Conservation (phyloP, 345 rosid species). For the Citrus mangshanensis region DNA sequence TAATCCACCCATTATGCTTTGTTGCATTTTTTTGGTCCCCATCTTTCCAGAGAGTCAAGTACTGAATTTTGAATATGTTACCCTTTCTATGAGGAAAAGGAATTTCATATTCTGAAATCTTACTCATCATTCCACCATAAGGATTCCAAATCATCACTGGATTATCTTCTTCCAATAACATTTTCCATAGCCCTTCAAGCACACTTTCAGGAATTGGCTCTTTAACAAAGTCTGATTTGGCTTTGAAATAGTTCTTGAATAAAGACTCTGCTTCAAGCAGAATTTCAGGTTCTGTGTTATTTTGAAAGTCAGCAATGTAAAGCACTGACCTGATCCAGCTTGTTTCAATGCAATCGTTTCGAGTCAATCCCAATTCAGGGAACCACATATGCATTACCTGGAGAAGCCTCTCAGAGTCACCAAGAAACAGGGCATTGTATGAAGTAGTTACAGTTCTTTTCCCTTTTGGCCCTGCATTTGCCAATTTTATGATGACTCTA, state of each 20-base stretch:
- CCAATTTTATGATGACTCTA: background rate
- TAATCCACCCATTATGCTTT: conserved; percentile 10
- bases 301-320: background rate
- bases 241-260: background rate
- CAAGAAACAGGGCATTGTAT: background rate
- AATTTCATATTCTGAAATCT: background rate
- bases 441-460: conserved; percentile 13
- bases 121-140: too few relatives aligned
- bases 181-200: background rate
- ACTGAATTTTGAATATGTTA: background rate
- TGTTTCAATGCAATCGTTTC: background rate
- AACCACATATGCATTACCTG: background rate
- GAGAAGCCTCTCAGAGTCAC: background rate
- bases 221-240: conserved; percentile 1
- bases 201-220: background rate
- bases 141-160: background rate
- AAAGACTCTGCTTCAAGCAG: background rate
- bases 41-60: background rate
- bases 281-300: background rate
- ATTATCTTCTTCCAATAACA: background rate
- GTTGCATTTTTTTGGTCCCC: background rate
- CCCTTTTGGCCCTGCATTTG: background rate
- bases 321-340: conserved; percentile 3
- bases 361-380: background rate
- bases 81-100: background rate